These are phyloP conservation scores for Nicotiana paniculata DNA, from an alignment of 257 asterid species.

Conservation along the genomic window DNA sequence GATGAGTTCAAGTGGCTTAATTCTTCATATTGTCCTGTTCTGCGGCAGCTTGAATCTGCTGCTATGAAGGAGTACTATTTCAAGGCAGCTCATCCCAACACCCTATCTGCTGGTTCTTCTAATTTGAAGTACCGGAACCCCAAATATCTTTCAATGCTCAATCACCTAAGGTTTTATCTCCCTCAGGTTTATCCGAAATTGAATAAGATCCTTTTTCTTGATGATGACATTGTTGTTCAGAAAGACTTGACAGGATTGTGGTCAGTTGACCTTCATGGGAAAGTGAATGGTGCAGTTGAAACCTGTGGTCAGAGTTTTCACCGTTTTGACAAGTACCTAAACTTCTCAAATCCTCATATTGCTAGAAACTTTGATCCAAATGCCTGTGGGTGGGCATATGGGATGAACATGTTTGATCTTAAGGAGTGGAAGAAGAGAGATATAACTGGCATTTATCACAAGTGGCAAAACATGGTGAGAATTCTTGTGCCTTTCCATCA, in stretches of 20 bases:
- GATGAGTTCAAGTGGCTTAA: constrained; percentile 97
- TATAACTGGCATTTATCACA: constrained; percentile 96
- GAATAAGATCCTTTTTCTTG: constrained; percentile 94
- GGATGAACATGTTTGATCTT: constrained; percentile 95
- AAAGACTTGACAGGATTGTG: constrained; percentile 95
- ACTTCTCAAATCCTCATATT: constrained; percentile 93
- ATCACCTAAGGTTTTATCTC: constrained; percentile 93
- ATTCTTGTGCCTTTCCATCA: neutral
- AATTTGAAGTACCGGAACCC: constrained; percentile 97
- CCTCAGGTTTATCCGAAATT: constrained; percentile 94
- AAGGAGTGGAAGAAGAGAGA: constrained; percentile 94
- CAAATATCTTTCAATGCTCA: constrained; percentile 95
- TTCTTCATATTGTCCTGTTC: constrained; percentile 89
- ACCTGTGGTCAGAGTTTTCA: constrained; percentile 98
- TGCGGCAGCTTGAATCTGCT: constrained; percentile 87
- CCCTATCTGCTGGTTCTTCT: constrained; percentile 83
- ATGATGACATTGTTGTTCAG: constrained; percentile 97
- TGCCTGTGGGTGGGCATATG: constrained; percentile 99
- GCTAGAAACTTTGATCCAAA: constrained; percentile 84
- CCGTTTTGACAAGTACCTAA: constrained; percentile 91
- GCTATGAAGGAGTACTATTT: constrained; percentile 97
- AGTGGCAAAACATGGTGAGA: constrained; percentile 94
- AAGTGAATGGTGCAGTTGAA: constrained; percentile 98
- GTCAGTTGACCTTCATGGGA: constrained; percentile 77
- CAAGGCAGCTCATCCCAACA: constrained; percentile 93